A percentile compares a stretch with the other conserved stretches of the same genome.
Evolutionary conservation across 306 rosid genomes (phyloP).

Genomic region (Prunus kanzakura): DNA sequence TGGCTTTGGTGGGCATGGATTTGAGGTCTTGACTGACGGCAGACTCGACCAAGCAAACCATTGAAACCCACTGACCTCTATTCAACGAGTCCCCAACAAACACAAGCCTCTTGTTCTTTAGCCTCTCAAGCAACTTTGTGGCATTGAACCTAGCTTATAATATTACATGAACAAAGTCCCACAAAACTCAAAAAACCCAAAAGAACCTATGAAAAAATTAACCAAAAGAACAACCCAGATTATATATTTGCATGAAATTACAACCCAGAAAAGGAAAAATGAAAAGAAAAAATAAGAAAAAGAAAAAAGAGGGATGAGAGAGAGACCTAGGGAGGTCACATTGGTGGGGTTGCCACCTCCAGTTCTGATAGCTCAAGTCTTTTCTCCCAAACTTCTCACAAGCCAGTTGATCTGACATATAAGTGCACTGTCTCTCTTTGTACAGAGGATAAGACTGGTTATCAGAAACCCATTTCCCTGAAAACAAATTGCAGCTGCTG

Average conservation of each 20-base stretch:
- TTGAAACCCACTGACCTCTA: slow-evolving; percentile 93
- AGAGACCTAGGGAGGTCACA: slow-evolving; percentile 69
- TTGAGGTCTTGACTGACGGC: slow-evolving; percentile 36
- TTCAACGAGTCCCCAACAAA: slow-evolving; percentile 91
- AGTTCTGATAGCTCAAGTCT: slow-evolving; percentile 59
- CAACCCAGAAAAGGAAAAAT: neutral
- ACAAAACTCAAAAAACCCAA: slow-evolving; percentile 59
- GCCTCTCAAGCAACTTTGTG: slow-evolving; percentile 66
- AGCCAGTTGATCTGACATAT: slow-evolving; percentile 88
- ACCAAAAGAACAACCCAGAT: slow-evolving; percentile 4
- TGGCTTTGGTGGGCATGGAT: slow-evolving; percentile 47
- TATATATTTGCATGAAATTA: no score
- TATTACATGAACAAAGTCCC: slow-evolving; percentile 55
- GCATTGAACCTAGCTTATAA: slow-evolving; percentile 67
- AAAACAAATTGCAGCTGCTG: slow-evolving; percentile 52
- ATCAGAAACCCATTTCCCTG: slow-evolving; percentile 78
- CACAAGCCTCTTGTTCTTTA: slow-evolving; percentile 79
- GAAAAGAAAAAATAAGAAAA: neutral
- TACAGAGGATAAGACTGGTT: slow-evolving; percentile 68
- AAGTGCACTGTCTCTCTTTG: slow-evolving; percentile 55
- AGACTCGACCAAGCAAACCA: slow-evolving; percentile 76
- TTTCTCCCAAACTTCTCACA: slow-evolving; percentile 83
- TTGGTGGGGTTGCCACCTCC: slow-evolving; percentile 78
- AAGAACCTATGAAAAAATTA: slow-evolving; percentile 11
- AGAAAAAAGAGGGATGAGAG: neutral